Evolutionary conservation across 2,329 filamentous ascomycete genomes (phyloP), one percentile per base, ranked within the genome.

Genomic region (Phyllosticta capitalensis): DNA sequence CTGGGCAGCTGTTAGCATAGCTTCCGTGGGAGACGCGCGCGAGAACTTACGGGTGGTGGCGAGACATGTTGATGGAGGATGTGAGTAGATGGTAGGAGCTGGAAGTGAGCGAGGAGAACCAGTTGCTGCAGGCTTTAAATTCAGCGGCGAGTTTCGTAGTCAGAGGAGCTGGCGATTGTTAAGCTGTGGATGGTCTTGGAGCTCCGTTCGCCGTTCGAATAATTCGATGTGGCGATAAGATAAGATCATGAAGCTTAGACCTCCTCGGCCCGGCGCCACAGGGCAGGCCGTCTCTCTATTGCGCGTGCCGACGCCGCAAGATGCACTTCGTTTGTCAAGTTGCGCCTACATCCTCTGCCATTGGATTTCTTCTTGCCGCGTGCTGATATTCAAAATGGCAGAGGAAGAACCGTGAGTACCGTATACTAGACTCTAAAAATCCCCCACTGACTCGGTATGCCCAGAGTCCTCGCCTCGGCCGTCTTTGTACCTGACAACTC

Each of bases 11-110:
- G 68, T 71, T 63, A 67, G 64, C 48, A 55, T 56, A 10, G 54
- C 48, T 49, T 45, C 19, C 30, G 28, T 57, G 48, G 63, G 60
- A 45, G 56, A 38, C 51, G 52, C 61, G 48, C 59, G 56, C 62
- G 59, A 59, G 33, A 55, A 79, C 84, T 80, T 81, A 89, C 87
- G 92, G 92, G 75, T 96, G 90, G 82, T 95, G 90, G 78, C 90
- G 90, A 71, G 90, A 95, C 90, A 95, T 95, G 71, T 3, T 59
- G 52, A n/a, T 3, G 30, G 22, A 6, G 26, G 45, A 14, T 7
- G 38, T 45, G 38, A 4, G n/a, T 6, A 2, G 17, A n/a, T n/a
- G 14, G 38, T 6, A 45, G 7, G 14, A 6, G 7, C 17, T 17
- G 14, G 17, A n/a, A 45, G 5, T 14, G 52, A 33, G 24, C 9